Evolutionary conservation across 257 asterid species (phyloP), one percentile per base, ranked within the genome.

Genomic region (Ilex asprella): DNA sequence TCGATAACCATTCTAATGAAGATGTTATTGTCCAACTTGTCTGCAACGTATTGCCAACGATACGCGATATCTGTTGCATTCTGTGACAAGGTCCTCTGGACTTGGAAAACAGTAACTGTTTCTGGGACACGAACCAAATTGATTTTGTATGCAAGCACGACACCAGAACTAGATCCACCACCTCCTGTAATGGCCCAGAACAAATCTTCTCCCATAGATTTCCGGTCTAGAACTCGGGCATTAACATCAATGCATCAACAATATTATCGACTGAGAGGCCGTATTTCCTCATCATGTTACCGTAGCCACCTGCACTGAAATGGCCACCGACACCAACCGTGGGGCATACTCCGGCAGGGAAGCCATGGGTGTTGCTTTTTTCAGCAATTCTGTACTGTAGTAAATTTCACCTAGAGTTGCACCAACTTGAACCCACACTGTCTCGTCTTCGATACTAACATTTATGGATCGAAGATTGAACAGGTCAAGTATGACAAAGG

Each of bases 1-100:
- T 70, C 66, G 3, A 75, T 15, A 8, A 69, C 39, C 56, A 35
- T 63, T 27, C 71, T 75, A 8, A 80, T 50, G 71, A 68, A 80
- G 6, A 74, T 3, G 29, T 77, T 76, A 0, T 68, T 31, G 11
- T 67, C 67, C 10, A 76, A 15, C 53, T 68, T 55, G 47, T 73
- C 65, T 1, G 72, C 77, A 8, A 75, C 14, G 15, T 41, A 43
- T 16, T 62, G 72, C 65, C 67, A 72, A 2, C 67, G 59, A 11
- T 50, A 58, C 3, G 70, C 63, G 7, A 66, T 41, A 47, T 65
- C 30, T 0, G 74, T 63, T 16, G 70, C 65, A 31, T 72, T 72
- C 46, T 78, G 66, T 6, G 59, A 73, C 13, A 52, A 65, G n/a
- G 65, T 31, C 27, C 73, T 59, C 2, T 3, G 44, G 7, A 71